Base-by-base conservation (phyloP, 495 filamentous ascomycete genomes). In the Penicillium psychrofluorescens region DNA sequence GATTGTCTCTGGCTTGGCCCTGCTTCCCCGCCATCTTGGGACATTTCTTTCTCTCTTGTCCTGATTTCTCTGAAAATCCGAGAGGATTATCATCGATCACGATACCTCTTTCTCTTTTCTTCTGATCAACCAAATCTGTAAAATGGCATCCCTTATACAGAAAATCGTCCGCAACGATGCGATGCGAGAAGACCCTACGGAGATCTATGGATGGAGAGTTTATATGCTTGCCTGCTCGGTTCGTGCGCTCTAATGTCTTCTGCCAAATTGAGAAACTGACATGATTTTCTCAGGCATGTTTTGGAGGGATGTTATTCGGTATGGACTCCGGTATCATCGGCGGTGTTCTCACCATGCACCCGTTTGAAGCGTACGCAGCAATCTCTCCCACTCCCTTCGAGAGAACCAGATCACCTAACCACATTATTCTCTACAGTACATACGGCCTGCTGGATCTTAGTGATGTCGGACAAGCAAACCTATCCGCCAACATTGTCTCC, bases 191-290 rank as follows among this genome's bases (percentile, higher is more conserved):
- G 84, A 85, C 54, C 84, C 85, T 9, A 73, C 72, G 43, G 80
- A 89, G 67, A 86, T 90, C 54, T 90, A 90, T 51, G 83, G 83
- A 49, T 88, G 84, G 84, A 77, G 84, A 44, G 80, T 84, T 13
- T 87, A 80, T 49, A 59, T 77, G 30, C 63, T 88, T 29, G 81
- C 84, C 14, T 83, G 76, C 45, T 84, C 83, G 37, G 80, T 84
- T 46, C 56, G 75, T 63, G n/a, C 30, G 37, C 32, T 28, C 38
- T 10, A 32, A 29, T 6, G 6, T 16, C 6, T 32, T 11, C 8
- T 31, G 12, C 15, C 40, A 14, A 34, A n/a, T 6, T 3, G 8
- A 9, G 8, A 28, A 13, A 13, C 48, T 58, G 29, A 52, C 30
- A 12, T 30, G 15, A 16, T 16, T 16, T 13, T 34, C 7, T 40